A percentile compares a stretch with the other conserved stretches of the same genome.
Evolutionary conservation across 1,139 yeast genomes (phyloP).

Genomic region (Yamadazyma atlantica): DNA sequence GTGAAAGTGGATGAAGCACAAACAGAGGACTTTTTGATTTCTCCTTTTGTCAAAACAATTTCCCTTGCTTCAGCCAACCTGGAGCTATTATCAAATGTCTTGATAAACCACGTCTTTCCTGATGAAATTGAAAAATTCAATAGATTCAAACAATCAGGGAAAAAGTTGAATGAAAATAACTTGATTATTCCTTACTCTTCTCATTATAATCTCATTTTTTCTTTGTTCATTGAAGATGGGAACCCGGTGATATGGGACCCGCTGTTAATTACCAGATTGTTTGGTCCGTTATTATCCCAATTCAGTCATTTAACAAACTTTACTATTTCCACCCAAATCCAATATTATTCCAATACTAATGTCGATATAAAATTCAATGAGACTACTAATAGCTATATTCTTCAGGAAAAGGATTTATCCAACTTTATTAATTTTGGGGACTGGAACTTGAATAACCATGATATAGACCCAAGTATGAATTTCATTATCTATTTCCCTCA

Average conservation of each 20-base stretch:
- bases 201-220: conserved; percentile 64
- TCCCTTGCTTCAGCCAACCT: conserved; percentile 27
- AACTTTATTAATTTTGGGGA: conserved; percentile 77
- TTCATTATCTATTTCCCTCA: conserved; percentile 66
- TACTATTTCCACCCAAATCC: conserved; percentile 76
- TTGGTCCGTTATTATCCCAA: conserved; percentile 27
- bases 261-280: conserved; percentile 23
- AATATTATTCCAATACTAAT: conserved; percentile 56
- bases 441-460: conserved; percentile 66
- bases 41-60: conserved; percentile 35
- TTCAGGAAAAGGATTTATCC: conserved; percentile 50
- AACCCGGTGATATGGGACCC: conserved; percentile 41
- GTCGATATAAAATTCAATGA: conserved; percentile 19
- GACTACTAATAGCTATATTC: conserved; percentile 28
- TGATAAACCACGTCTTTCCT: conserved; percentile 37
- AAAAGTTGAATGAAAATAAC: conserved; percentile 19
- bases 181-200: conserved; percentile 59
- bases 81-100: conserved; percentile 32
- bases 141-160: conserved; percentile 8
- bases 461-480: conserved; percentile 64
- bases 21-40: conserved; percentile 19
- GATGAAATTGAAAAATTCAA: conserved; percentile 32
- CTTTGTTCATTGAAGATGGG: conserved; percentile 47
- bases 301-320: conserved; percentile 61
- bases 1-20: conserved; percentile 22